Percentiles rank a stretch among this genome's conserved stretches.
Evolutionary conservation across 139 green algal species (phyloP).

Genomic region (Spirogloea muscicola): DNA sequence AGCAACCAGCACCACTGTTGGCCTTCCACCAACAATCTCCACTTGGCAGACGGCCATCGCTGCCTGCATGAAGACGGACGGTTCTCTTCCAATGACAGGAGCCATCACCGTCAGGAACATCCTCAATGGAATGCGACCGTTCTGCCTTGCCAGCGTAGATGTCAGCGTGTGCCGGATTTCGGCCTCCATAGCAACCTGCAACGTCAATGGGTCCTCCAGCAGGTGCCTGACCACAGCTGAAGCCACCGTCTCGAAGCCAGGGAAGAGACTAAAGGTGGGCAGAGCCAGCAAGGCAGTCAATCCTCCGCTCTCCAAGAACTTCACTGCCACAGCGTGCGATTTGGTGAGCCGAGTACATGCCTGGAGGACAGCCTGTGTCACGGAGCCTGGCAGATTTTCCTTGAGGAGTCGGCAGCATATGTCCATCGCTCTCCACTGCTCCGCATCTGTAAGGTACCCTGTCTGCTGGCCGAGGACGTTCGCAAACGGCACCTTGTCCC

Average conservation of each 20-base stretch:
- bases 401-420: slow-evolving; percentile 13
- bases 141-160: slow-evolving; percentile 4
- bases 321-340: slow-evolving; percentile 59
- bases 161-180: slow-evolving; percentile 65
- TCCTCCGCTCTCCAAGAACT: slow-evolving; percentile 60
- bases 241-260: slow-evolving; percentile 65
- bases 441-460: slow-evolving; percentile 15
- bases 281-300: slow-evolving; percentile 69
- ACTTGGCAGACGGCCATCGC: slow-evolving; percentile 56
- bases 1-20: slow-evolving; percentile 29
- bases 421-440: slow-evolving; percentile 19
- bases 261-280: slow-evolving; percentile 56
- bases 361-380: slow-evolving; percentile 70
- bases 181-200: slow-evolving; percentile 84
- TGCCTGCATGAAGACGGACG: slow-evolving; percentile 73
- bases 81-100: slow-evolving; percentile 63
- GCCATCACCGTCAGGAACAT: slow-evolving; percentile 60
- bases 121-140: slow-evolving; percentile 32
- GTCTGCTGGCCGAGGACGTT: not conserved
- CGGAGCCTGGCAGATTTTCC: slow-evolving; percentile 7
- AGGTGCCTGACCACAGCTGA: slow-evolving; percentile 77
- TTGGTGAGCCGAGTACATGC: slow-evolving; percentile 73
- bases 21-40: slow-evolving; percentile 11
- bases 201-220: slow-evolving; percentile 80
- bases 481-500: not conserved